Conservation (phyloP, 768 basidiomycete genomes). For the Lactarius quietus region DNA sequence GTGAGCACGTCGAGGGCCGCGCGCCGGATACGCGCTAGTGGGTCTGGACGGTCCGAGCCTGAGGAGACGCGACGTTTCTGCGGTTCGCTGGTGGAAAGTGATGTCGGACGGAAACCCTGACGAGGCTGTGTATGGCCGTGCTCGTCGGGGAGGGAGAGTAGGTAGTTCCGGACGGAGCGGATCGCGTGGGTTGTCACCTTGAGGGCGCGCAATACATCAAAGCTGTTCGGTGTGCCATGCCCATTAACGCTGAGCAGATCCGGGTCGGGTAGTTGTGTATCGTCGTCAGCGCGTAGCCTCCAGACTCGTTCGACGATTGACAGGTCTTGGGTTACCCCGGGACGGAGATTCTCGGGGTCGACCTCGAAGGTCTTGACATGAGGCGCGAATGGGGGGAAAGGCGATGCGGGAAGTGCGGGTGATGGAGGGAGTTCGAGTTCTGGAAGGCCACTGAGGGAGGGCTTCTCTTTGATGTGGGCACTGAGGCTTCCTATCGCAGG, state of each 20-base stretch:
- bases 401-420: constrained; percentile 49
- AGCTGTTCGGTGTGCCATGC: constrained; percentile 17
- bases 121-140: constrained; percentile 29
- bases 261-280: constrained; percentile 1
- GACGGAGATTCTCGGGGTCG: constrained; percentile 73
- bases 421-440: constrained; percentile 70
- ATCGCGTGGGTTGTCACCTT: constrained; percentile 39
- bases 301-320: constrained; percentile 59
- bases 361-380: constrained; percentile 64
- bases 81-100: constrained; percentile 34
- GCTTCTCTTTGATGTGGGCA: constrained; percentile 33
- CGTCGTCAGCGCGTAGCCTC: constrained; percentile 42
- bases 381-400: constrained; percentile 46
- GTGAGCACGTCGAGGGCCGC: constrained; percentile 82
- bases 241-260: constrained; percentile 15
- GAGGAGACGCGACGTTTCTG: constrained; percentile 37
- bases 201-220: constrained; percentile 68
- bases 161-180: constrained; percentile 38
- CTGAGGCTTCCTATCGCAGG: constrained; percentile 67
- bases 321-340: constrained; percentile 75
- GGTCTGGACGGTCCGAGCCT: constrained; percentile 45
- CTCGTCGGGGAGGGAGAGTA: constrained; percentile 78
- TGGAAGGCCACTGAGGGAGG: constrained; percentile 41
- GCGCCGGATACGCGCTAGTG: constrained; percentile 65
- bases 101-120: constrained; percentile 51